Evolutionary conservation across 305 asterid genomes (phyloP), one percentile per base, ranked within the genome.

Genomic region (Fraxinus angustifolia): DNA sequence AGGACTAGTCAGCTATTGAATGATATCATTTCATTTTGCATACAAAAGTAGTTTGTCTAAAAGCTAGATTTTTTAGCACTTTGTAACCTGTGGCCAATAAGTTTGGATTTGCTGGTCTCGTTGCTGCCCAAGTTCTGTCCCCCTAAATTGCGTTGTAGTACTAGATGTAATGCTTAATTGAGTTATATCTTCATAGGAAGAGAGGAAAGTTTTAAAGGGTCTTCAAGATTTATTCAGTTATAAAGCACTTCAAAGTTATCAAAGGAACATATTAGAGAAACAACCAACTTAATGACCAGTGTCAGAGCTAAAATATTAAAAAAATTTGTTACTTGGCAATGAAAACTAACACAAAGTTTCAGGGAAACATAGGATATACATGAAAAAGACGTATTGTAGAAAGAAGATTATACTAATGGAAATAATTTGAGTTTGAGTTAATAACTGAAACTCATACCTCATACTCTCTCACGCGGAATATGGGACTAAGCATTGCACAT

Each of bases 401-500:
- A 67, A 19, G 10, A 34, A 28, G 50, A 38, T 28, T 30, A 33
- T 72, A 35, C 33, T 31, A 35, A 78, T 50, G 70, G 65, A 72
- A 73, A 40, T 4, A 36, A n/a, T 16, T 28, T 28, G 79, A 58
- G 1, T 68, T 7, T 70, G 48, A 82, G 67, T 33, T 67, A 79
- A 42, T 68, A 79, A 45, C 65, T 71, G 35, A 34, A 65, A 78
- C 77, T 86, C 96, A 80, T 84, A 96, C 99, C 99, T 94, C 97
- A 12, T 91, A 96, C 23, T 90, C 97, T 89, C 91, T 90, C 80
- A 91, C 97, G 72, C 93, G 94, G 80, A 89, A 89, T 81, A 70
- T 75, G 60, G 98, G 96, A 91, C 98, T 93, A 77, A 96, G 94
- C 98, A 93, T 96, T 79, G 99, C 98, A 89, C 97, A 92, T 84